A percentile compares a stretch with the other conserved stretches of the same genome.
These are phyloP conservation scores for Leishmania major DNA, from an alignment of 208 protist species.

Conservation along the genomic window DNA sequence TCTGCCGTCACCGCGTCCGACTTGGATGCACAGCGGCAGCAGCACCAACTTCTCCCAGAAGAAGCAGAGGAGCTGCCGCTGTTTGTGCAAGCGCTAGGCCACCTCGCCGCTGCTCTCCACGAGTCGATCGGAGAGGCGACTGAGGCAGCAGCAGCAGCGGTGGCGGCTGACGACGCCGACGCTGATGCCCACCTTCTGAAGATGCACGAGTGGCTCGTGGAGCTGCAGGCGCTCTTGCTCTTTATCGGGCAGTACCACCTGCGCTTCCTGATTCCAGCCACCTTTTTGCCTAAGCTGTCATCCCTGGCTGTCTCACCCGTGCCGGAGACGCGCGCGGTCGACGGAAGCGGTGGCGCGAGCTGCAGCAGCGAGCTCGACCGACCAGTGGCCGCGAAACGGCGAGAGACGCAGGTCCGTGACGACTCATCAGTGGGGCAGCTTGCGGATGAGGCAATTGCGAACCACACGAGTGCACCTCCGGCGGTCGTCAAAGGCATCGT, in stretches of 20 bases:
- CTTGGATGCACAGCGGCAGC: neutral
- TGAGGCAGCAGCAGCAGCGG: too few species aligned
- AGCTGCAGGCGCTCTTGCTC: constrained; percentile 34
- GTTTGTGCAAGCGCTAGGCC: constrained; percentile 29
- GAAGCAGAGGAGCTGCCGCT: constrained; percentile 30
- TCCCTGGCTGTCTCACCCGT: neutral
- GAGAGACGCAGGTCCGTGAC: neutral
- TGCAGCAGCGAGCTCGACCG: too few species aligned
- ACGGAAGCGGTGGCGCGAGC: neutral
- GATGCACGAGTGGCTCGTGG: constrained; percentile 19
- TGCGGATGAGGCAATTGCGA: neutral
- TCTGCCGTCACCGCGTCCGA: neutral
- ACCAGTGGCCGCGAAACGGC: neutral
- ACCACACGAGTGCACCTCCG: neutral
- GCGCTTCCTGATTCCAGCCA: constrained; percentile 13
- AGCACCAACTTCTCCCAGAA: constrained; percentile 13
- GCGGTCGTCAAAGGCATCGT: neutral
- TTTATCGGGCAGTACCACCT: constrained; percentile 24
- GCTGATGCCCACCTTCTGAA: neutral
- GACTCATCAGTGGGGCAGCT: neutral
- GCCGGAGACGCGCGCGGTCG: neutral
- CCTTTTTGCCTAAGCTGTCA: neutral
- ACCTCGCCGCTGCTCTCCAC: constrained; percentile 10
- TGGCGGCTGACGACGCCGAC: neutral
- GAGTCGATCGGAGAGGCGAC: neutral